Percentiles rank a stretch among this genome's conserved stretches.
These are phyloP conservation scores for Tulasnella sp. DNA, from an alignment of 768 basidiomycete genomes.

Conservation along the genomic window DNA sequence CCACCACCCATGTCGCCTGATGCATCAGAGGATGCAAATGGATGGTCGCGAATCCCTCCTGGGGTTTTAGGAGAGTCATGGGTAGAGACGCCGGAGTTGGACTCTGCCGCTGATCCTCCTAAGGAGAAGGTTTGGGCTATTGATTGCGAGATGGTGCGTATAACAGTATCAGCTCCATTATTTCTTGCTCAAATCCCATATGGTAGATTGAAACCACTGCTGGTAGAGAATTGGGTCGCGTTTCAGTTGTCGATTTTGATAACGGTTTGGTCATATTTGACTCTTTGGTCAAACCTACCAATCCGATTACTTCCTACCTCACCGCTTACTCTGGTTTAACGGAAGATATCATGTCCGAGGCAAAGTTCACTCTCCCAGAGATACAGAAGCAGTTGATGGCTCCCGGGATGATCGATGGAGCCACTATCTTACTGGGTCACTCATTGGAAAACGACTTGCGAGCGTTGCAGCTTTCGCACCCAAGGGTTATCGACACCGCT, in stretches of 20 bases:
- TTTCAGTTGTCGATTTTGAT: constrained; percentile 69
- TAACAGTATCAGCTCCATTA: too few species aligned
- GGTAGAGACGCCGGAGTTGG: constrained; percentile 60
- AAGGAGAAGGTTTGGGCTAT: constrained; percentile 56
- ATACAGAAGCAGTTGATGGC: constrained; percentile 61
- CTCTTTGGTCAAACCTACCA: constrained; percentile 74
- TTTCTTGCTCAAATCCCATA: too few species aligned
- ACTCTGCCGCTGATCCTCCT: constrained; percentile 25
- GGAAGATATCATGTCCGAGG: constrained; percentile 45
- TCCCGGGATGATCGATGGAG: constrained; percentile 31
- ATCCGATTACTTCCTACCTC: constrained; percentile 81
- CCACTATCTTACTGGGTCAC: constrained; percentile 78
- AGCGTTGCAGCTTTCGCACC: constrained; percentile 76
- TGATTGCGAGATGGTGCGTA: constrained; percentile 90
- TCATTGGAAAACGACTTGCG: constrained; percentile 90
- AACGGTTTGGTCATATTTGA: constrained; percentile 70
- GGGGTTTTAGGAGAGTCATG: constrained; percentile 39
- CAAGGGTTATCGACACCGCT: constrained; percentile 83
- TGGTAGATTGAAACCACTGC: constrained; percentile 27
- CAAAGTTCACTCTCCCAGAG: constrained; percentile 65
- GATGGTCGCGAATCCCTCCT: constrained; percentile 12
- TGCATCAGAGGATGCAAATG: constrained; percentile 38
- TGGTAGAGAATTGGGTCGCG: constrained; percentile 77
- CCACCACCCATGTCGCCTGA: constrained; percentile 53
- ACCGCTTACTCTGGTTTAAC: constrained; percentile 97